Conservation (phyloP, 2,329 filamentous ascomycete species). For the Fusarium irregulare region DNA sequence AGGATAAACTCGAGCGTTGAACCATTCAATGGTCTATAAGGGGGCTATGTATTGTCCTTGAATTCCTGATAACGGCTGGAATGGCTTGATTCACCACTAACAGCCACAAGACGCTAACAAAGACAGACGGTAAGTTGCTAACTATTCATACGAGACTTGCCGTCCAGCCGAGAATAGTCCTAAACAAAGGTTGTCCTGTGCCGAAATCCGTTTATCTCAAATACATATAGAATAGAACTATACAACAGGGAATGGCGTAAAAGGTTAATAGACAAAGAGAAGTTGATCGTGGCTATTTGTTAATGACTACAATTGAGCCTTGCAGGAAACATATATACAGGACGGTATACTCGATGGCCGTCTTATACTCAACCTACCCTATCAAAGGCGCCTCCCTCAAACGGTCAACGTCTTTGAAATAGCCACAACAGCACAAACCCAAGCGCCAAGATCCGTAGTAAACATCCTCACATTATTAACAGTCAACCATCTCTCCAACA, state of each 20-base stretch:
- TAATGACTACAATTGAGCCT: neutral
- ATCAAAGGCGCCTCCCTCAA: neutral
- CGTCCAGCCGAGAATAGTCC: slow-evolving; percentile 17
- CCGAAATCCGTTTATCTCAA: neutral
- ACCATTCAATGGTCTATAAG: neutral
- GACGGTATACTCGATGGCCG: neutral
- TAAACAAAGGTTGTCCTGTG: neutral
- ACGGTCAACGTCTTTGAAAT: slow-evolving; percentile 43
- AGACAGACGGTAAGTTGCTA: neutral
- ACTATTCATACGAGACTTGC: slow-evolving; percentile 9
- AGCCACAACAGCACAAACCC: slow-evolving; percentile 49
- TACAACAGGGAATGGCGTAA: neutral
- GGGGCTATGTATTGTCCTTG: neutral
- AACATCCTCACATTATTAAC: slow-evolving; percentile 49
- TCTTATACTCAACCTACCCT: neutral
- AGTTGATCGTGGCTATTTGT: neutral
- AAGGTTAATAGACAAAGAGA: neutral
- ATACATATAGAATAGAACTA: neutral
- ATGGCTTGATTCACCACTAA: neutral
- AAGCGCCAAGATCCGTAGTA: slow-evolving; percentile 52
- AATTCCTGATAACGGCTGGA: neutral
- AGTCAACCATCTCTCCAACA: slow-evolving; percentile 48
- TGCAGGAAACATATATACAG: neutral
- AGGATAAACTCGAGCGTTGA: neutral
- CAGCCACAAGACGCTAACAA: slow-evolving; percentile 13